These are phyloP conservation scores for Pestalotiopsis fici DNA, from an alignment of 2,329 filamentous ascomycete genomes.

Conservation along the genomic window DNA sequence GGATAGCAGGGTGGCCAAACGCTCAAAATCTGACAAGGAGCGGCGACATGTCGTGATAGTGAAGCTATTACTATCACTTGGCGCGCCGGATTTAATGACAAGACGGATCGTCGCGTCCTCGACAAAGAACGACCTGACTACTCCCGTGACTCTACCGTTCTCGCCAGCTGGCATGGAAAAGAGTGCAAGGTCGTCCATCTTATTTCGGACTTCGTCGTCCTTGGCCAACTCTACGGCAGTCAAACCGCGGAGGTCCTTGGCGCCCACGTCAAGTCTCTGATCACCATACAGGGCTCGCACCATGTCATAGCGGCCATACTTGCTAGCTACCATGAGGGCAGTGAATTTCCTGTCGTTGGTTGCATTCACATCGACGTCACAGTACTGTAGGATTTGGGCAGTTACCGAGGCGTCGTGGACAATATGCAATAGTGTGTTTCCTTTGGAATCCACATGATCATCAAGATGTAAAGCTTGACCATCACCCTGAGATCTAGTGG, in stretches of 20 bases:
- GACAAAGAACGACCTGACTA: conserved; percentile 94
- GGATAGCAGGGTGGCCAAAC: conserved; percentile 78
- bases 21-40: conserved; percentile 87
- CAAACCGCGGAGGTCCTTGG: conserved; percentile 82
- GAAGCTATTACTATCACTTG: conserved; percentile 77
- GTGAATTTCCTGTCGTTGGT: conserved; percentile 95
- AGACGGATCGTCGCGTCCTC: conserved; percentile 93
- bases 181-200: conserved; percentile 90
- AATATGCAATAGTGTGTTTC: conserved; percentile 94
- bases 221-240: conserved; percentile 96
- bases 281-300: conserved; percentile 87
- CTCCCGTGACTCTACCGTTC: conserved; percentile 84
- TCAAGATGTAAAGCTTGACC: conserved; percentile 82
- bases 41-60: conserved; percentile 93
- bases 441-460: conserved; percentile 88
- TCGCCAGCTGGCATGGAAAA: conserved; percentile 72
- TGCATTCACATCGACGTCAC: conserved; percentile 95
- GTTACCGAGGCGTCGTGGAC: conserved; percentile 84
- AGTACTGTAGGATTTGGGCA: conserved; percentile 73
- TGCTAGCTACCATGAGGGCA: conserved; percentile 95
- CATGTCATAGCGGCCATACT: conserved; percentile 93
- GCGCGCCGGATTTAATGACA: conserved; percentile 90
- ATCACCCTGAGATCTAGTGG: conserved; percentile 75
- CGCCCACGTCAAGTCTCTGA: conserved; percentile 79
- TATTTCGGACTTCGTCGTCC: conserved; percentile 94